Evolutionary conservation across 371 early-diverging fungal species (phyloP).

Genomic region (Lichtheimia corymbifera): DNA sequence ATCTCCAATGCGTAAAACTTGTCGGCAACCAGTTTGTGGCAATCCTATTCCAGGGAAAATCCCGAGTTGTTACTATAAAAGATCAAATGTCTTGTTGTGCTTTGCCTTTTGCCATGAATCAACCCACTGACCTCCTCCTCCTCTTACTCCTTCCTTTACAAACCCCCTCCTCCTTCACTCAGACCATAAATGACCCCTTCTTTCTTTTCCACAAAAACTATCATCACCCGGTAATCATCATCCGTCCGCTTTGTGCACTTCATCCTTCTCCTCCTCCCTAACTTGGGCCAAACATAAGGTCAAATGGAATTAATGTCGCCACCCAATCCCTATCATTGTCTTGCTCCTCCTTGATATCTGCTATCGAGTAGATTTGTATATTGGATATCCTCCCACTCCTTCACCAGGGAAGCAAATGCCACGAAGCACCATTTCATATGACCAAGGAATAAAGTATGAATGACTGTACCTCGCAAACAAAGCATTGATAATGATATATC

Average conservation of each 20-base stretch:
- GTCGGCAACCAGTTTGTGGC: conserved; percentile 16
- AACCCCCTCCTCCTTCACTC: neutral
- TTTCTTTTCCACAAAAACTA: too few species aligned
- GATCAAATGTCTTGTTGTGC: neutral
- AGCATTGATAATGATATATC: conserved; percentile 16
- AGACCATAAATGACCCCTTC: too few species aligned
- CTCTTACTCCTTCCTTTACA: neutral
- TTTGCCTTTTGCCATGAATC: neutral
- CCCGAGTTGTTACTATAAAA: neutral
- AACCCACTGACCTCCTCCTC: conserved; percentile 4
- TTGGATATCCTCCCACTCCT: neutral
- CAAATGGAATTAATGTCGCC: too few species aligned
- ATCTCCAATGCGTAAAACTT: conserved; percentile 20
- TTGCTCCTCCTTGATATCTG: too few species aligned
- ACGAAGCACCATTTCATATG: too few species aligned
- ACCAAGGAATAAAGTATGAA: neutral
- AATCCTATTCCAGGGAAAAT: conserved; percentile 10
- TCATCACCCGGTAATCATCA: neutral
- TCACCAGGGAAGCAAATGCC: neutral
- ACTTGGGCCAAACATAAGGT: too few species aligned
- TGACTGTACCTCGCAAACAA: conserved; percentile 22
- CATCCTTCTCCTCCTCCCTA: neutral
- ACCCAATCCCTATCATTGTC: too few species aligned
- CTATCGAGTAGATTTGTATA: too few species aligned
- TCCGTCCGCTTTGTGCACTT: neutral